Evolutionary conservation across 805 yeast species (phyloP), one percentile per base, ranked within the genome.

Genomic region (Zygotorulaspora florentina): DNA sequence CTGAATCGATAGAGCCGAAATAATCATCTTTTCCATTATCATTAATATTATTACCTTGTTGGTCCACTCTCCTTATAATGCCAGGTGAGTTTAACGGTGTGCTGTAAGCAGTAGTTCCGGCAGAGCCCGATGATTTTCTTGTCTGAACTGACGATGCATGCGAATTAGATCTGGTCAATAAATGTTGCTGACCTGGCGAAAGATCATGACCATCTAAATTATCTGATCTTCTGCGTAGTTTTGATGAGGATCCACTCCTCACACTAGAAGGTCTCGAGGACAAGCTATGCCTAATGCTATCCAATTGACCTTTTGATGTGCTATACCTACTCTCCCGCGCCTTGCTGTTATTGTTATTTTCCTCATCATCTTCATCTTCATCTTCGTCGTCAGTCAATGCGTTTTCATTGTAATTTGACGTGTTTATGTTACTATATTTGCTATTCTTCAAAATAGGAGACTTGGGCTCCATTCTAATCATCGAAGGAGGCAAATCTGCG

Each of bases 391-490:
- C 68, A 7, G 66, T 57, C 23, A 59, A 46, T 10, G 64, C 66
- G 49, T 54, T 56, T 42, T 62, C 67, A 35, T 56, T 55, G 45
- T 60, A 57, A 35, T 55, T 54, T 18, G 61, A 48, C 13, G 55
- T 51, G 31, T 47, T 55, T 2, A 58, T 35, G 3, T 55, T 20
- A 2, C 50, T 46, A 40, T 55, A 47, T 15, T 46, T 46, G 44
- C 57, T 60, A 44, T 74, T 76, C 53, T 81, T 72, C 54, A 85
- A 71, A 48, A 85, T 85, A 2, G 93, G 90, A 43, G 81, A 80
- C 56, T 79, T 83, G 15, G 93, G 91, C 54, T 76, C 85, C 48
- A 80, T 69, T 51, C 78, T 81, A 29, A 76, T 70, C 89, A 85
- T 81, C 31, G 86, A 79, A 13, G 85, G 80, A 13, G 88, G 87